These are phyloP conservation scores for Trichoderma sp. DNA, from an alignment of 2,329 filamentous ascomycete species.

Conservation along the genomic window DNA sequence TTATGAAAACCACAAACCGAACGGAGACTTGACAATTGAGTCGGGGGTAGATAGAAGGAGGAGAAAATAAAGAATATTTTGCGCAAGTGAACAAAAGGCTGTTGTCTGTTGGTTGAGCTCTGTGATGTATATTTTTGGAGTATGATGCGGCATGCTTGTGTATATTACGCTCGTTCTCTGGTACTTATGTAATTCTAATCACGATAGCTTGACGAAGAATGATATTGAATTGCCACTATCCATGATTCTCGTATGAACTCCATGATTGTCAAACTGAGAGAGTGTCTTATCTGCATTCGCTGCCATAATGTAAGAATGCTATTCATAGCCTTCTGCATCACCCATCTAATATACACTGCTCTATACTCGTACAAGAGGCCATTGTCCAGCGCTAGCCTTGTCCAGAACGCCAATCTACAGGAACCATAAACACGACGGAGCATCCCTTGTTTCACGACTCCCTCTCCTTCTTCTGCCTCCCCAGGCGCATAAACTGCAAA, in stretches of 20 bases:
- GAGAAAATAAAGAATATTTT: conserved; percentile 23
- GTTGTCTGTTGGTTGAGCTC: conserved; percentile 29
- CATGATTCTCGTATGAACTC: not conserved
- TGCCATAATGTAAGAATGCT: too few species aligned
- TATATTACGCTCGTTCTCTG: conserved; percentile 9
- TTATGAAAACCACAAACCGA: conserved; percentile 32
- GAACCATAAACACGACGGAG: not conserved
- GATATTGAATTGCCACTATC: not conserved
- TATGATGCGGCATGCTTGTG: not conserved
- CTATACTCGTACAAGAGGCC: not conserved
- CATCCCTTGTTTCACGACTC: conserved; percentile 13
- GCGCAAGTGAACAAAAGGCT: conserved; percentile 26
- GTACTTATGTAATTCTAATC: not conserved
- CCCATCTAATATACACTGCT: not conserved
- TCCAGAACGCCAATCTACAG: not conserved
- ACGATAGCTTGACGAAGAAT: not conserved
- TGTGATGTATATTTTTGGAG: not conserved
- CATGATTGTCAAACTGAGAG: too few species aligned
- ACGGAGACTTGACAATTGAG: conserved; percentile 24
- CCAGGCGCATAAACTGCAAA: conserved; percentile 41
- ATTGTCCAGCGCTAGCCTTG: not conserved
- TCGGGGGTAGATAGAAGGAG: conserved; percentile 23
- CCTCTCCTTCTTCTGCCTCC: conserved; percentile 34
- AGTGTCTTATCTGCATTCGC: too few species aligned
- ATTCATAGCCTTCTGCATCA: not conserved